Evolutionary conservation across 768 basidiomycete genomes (phyloP), one percentile per base, ranked within the genome.

Genomic region (Phlebiopsis flavidoalba): DNA sequence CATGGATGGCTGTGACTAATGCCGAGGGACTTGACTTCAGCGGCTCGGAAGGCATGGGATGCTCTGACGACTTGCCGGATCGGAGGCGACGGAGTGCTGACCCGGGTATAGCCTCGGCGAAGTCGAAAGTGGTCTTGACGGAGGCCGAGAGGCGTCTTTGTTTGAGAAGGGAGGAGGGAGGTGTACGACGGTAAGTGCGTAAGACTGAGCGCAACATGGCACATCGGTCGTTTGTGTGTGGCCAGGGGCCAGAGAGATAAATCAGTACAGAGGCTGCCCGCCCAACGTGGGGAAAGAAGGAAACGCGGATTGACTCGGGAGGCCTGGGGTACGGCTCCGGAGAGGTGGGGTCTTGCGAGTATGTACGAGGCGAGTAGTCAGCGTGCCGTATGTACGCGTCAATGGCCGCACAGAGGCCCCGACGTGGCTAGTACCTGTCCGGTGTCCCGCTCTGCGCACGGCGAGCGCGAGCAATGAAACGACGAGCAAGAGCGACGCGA

Each of bases 201-300:
- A 72, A 67, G 60, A 75, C 66, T 66, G 72, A 69, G 59, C 77
- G 82, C 72, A 83, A 74, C 84, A 85, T 86, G 53, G 78, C 72
- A 75, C 83, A 83, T 85, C n/a, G n/a, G n/a, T n/a, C 58, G 71
- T 70, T 66, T 64, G 63, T 21, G 36, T 7, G 58, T 2, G 52
- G 52, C 40, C n/a, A n/a, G 31, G 49, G 22, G 51, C 33, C 58
- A 54, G 51, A 31, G 6, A 55, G 36, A 45, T 55, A 55, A 40
- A 33, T 22, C 53, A 54, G 37, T n/a, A 55, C 37, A 43, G 11
- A 10, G 19, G 48, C n/a, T 31, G 54, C 37, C 19, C 53, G 12
- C 26, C 26, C 24, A n/a, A n/a, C 33, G 50, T 51, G 50, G 24
- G 50, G 50, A 26, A 51, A 51, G 35, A 53, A 17, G 40, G 19